phyloP scores from a whole-genome alignment of 2,329 filamentous ascomycete genomes.

The Thielaviopsis ethacetica region DNA sequence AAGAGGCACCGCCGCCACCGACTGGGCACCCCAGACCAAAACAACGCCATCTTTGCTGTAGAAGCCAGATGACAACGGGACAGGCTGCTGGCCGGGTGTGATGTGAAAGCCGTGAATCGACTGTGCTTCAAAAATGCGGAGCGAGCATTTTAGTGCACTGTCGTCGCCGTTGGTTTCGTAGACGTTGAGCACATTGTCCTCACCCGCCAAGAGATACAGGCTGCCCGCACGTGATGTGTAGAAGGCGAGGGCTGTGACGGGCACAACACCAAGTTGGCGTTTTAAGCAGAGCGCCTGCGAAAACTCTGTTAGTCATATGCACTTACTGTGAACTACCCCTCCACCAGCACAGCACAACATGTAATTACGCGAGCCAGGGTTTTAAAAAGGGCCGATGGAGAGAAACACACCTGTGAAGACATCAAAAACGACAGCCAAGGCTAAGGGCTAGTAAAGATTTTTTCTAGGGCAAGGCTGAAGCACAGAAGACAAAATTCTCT shows the following conservation, averaged over 20 bases:
- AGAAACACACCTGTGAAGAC: too few species aligned
- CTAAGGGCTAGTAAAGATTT: too few species aligned
- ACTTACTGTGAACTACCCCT: background rate
- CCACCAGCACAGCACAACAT: too few species aligned
- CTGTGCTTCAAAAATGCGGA: conserved; percentile 48
- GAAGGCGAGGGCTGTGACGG: conserved; percentile 44
- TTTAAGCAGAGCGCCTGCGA: conserved; percentile 1
- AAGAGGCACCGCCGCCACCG: conserved; percentile 20
- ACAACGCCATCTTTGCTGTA: conserved; percentile 18
- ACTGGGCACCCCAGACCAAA: conserved; percentile 56
- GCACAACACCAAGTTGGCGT: conserved; percentile 20
- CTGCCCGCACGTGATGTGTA: conserved; percentile 20
- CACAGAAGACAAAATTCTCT: too few species aligned
- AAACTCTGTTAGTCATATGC: background rate
- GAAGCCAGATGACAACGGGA: background rate
- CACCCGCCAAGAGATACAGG: conserved; percentile 37
- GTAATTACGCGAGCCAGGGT: too few species aligned
- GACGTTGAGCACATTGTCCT: conserved; percentile 41
- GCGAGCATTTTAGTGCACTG: conserved; percentile 22
- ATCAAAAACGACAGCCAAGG: too few species aligned
- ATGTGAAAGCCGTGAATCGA: conserved; percentile 57
- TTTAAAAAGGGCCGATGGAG: too few species aligned
- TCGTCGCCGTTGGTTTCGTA: conserved; percentile 26
- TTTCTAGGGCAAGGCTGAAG: too few species aligned
- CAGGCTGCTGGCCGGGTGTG: conserved; percentile 12